Evolutionary conservation across 257 asterid genomes (phyloP), one percentile per base, ranked within the genome.

Genomic region (Mentha longifolia): DNA sequence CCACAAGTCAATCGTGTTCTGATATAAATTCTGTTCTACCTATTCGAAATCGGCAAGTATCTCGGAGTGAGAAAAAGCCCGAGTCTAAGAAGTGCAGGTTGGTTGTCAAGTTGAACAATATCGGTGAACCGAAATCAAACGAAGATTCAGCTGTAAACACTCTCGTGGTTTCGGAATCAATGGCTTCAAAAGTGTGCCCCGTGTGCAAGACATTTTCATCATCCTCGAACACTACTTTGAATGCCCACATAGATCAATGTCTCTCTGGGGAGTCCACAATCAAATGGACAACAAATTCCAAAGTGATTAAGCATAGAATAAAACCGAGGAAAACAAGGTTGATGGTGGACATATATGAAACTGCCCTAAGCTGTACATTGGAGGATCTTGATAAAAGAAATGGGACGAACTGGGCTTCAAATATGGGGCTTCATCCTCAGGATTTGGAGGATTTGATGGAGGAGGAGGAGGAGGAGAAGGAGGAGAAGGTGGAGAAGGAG

Each of bases 221-320:
- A 16, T 86, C 96, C 25, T 94, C 99, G 11, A 94, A 94, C 84
- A 94, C 99, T 42, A 94, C 99, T 39, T 78, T 94, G 88, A 94
- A 94, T 66, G 99, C 99, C 30, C 99, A 94, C 68, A 94, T 94
- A 5, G 99, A 94, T 76, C 98, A 88, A 68, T 94, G 99, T 67
- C 98, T 94, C 71, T 88, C 98, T 67, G 93, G 86, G 19, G 95
- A 81, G 77, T 76, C 92, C 47, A 42, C 85, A 0, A 25, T 76
- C 19, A 85, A 85, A 74, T 74, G 82, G 83, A 77, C 86, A 0
- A 54, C 81, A 52, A 80, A 75, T 83, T 19, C 87, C 0, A 83
- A 77, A 76, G 90, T 71, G 71, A 71, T 80, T 43, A 94, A 84
- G 88, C 88, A 85, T 80, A 88, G 83, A 86, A 79, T 89, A 76